A percentile compares a stretch with the other conserved stretches of the same genome.
These are phyloP conservation scores for Mucor velutinosus DNA, from an alignment of 371 early-diverging fungal genomes.

Conservation along the genomic window DNA sequence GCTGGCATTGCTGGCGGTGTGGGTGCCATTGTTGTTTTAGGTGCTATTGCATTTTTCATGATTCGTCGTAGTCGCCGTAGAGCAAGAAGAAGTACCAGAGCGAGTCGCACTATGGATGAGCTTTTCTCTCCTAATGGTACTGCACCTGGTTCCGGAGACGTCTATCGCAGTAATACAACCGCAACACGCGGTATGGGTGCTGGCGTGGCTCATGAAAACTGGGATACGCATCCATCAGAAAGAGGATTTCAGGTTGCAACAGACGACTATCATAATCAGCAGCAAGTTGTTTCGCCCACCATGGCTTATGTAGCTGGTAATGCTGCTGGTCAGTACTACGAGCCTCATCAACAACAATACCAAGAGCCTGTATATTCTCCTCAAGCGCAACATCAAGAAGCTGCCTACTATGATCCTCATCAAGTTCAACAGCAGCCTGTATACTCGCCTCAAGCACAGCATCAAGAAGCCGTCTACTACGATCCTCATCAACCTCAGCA, in stretches of 20 bases:
- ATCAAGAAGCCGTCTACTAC: slow-evolving; percentile 14
- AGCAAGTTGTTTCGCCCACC: slow-evolving; percentile 3
- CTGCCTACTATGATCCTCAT: slow-evolving; percentile 1
- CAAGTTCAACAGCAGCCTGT: not conserved
- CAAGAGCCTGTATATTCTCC: slow-evolving; percentile 7
- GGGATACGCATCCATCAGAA: slow-evolving; percentile 12
- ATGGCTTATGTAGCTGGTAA: slow-evolving; percentile 17
- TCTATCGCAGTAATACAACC: slow-evolving; percentile 1
- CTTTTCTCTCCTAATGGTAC: slow-evolving; percentile 25
- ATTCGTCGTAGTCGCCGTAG: slow-evolving; percentile 22
- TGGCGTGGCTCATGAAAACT: slow-evolving; percentile 4
- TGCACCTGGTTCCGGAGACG: not conserved
- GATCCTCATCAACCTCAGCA: slow-evolving; percentile 14
- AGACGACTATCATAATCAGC: not conserved
- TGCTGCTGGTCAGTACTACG: slow-evolving; percentile 16
- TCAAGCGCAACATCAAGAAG: slow-evolving; percentile 12
- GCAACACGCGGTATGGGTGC: not conserved
- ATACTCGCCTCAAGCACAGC: slow-evolving; percentile 9
- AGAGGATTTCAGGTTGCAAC: slow-evolving; percentile 15
- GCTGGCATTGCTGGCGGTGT: slow-evolving; percentile 33
- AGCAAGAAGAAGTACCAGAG: slow-evolving; percentile 12
- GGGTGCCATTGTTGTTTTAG: slow-evolving; percentile 14
- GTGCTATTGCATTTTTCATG: slow-evolving; percentile 16
- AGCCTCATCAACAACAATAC: not conserved
- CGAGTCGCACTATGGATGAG: slow-evolving; percentile 30